Percentiles rank a stretch among this genome's conserved stretches.
Evolutionary conservation across 2,329 filamentous ascomycete genomes (phyloP).

Genomic region (Boeremia exigua): DNA sequence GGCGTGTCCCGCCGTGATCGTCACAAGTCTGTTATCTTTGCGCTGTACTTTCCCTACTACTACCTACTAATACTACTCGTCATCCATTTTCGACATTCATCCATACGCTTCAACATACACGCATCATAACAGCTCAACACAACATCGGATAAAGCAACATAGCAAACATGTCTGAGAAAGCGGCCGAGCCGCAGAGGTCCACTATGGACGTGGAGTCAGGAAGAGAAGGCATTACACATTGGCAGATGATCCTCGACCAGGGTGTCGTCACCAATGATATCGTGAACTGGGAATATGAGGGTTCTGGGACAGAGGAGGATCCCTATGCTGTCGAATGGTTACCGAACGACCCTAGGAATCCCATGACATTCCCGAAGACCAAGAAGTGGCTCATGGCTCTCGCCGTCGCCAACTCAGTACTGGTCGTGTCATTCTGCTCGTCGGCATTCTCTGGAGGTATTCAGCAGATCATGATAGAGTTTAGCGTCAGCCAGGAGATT

Average conservation of each 20-base stretch:
- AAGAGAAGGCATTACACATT: constrained; percentile 42
- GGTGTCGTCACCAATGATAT: constrained; percentile 47
- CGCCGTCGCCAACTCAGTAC: constrained; percentile 51
- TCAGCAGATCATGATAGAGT: constrained; percentile 48
- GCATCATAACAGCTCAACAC: constrained; percentile 3
- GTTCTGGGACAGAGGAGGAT: constrained; percentile 52
- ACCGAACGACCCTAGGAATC: constrained; percentile 55
- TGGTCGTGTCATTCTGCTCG: constrained; percentile 53
- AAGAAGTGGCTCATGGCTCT: constrained; percentile 53
- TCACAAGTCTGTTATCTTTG: constrained; percentile 3
- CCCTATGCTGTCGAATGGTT: constrained; percentile 56
- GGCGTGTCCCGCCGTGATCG: constrained; percentile 17
- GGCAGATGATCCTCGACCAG: constrained; percentile 47
- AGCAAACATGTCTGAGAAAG: constrained; percentile 27
- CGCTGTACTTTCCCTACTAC: constrained; percentile 4
- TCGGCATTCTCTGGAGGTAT: constrained; percentile 51
- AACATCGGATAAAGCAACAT: not conserved
- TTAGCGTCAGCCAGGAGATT: constrained; percentile 48
- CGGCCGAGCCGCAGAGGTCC: constrained; percentile 19
- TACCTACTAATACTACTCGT: constrained; percentile 5
- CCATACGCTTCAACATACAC: not conserved
- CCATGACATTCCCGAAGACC: constrained; percentile 46
- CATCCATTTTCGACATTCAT: not conserved
- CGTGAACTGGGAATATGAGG: constrained; percentile 50
- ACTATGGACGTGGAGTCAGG: constrained; percentile 43